phyloP scores from a whole-genome alignment of 305 asterid genomes.

The Fraxinus latifolia region DNA sequence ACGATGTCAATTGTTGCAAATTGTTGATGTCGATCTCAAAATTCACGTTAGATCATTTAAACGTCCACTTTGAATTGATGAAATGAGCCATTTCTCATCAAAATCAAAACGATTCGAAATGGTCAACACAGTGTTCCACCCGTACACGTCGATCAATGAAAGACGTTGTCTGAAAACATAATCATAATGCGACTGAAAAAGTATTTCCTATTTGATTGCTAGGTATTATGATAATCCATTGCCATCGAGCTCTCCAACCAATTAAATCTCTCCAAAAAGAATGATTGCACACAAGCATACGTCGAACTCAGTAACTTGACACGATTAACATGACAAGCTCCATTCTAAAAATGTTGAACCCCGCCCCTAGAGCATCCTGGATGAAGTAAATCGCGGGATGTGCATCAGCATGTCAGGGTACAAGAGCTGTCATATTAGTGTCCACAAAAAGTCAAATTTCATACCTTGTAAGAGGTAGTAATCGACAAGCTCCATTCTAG shows the following conservation, averaged over 20 bases:
- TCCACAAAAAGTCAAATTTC: too few relatives aligned
- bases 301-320: neutral
- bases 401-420: too few relatives aligned
- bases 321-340: neutral
- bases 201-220: neutral
- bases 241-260: neutral
- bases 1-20: neutral
- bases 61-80: neutral
- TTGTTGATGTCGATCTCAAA: neutral
- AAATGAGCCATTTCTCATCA: neutral
- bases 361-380: too few relatives aligned
- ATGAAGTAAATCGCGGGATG: too few relatives aligned
- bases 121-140: neutral
- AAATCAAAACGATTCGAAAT: neutral
- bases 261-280: too few relatives aligned
- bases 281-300: neutral
- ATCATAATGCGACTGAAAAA: neutral
- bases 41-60: neutral
- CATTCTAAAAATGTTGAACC: too few relatives aligned
- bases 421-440: too few relatives aligned
- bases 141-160: neutral
- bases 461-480: too few relatives aligned
- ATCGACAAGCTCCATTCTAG: neutral
- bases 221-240: too few relatives aligned
- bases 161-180: neutral